Percentiles rank a stretch among this genome's conserved stretches.
Conservation (phyloP, 106 monocot genomes). For the Dendrobium nobile region DNA sequence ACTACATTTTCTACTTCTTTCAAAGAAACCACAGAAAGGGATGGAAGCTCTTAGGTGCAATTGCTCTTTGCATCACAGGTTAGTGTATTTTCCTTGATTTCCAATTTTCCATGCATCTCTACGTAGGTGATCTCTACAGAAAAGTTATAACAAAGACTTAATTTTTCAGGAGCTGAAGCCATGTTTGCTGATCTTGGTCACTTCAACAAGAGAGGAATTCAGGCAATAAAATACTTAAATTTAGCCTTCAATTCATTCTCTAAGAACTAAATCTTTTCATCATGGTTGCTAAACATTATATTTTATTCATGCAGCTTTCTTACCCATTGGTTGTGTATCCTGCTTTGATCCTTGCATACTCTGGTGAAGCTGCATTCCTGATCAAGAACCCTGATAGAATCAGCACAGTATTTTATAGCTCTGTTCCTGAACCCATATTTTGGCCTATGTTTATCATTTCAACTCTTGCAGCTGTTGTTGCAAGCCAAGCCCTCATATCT, state of each 20-base stretch:
- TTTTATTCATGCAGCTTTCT: conserved; percentile 23
- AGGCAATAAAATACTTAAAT: conserved; percentile 19
- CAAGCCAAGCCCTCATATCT: conserved; percentile 65
- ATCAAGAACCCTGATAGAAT: conserved; percentile 38
- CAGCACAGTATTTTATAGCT: conserved; percentile 47
- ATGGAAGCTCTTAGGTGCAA: conserved; percentile 47
- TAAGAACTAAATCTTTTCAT: too few species aligned
- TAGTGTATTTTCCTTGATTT: background rate
- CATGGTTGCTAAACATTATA: background rate
- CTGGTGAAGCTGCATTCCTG: conserved; percentile 45
- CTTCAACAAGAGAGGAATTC: conserved; percentile 53
- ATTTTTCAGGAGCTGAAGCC: conserved; percentile 55
- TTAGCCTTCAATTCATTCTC: too few species aligned
- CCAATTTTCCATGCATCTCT: background rate
- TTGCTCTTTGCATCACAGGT: conserved; percentile 60
- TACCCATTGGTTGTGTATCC: conserved; percentile 46
- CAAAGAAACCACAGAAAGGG: conserved; percentile 24
- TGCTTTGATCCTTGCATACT: conserved; percentile 43
- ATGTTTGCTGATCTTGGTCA: conserved; percentile 80
- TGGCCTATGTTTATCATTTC: conserved; percentile 65
- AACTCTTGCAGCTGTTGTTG: conserved; percentile 48
- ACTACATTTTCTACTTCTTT: conserved; percentile 52
- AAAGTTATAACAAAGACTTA: background rate
- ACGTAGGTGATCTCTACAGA: background rate
- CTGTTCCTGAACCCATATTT: conserved; percentile 34